These are phyloP conservation scores for Ascochyta rabiei DNA, from an alignment of 2,329 filamentous ascomycete species.

Conservation along the genomic window DNA sequence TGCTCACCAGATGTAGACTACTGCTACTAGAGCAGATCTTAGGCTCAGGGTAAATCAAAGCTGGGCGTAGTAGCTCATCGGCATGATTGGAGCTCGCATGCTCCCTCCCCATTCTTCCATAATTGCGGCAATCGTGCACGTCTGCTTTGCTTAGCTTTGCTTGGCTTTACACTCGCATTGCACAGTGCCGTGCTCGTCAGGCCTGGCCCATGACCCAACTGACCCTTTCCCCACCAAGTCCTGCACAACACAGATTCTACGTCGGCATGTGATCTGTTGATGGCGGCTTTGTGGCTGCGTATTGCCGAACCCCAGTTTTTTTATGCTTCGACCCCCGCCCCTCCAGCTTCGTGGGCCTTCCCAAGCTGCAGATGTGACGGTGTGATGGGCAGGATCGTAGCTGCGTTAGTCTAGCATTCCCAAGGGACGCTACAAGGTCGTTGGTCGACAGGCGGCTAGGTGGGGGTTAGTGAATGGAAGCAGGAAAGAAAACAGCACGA, in stretches of 20 bases:
- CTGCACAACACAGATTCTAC: constrained; percentile 8
- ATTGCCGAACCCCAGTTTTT: neutral
- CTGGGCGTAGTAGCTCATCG: neutral
- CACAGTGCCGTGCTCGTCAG: neutral
- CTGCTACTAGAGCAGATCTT: constrained; percentile 8
- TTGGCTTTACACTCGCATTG: neutral
- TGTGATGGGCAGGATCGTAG: constrained; percentile 11
- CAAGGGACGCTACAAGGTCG: constrained; percentile 2
- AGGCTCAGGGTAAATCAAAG: constrained; percentile 18
- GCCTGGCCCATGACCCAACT: too few relatives aligned
- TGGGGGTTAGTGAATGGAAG: neutral
- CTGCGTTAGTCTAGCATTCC: constrained; percentile 14
- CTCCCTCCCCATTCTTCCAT: constrained; percentile 3
- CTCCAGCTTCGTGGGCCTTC: neutral
- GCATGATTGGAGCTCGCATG: constrained; percentile 7
- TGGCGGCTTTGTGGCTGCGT: neutral
- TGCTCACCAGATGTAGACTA: constrained; percentile 5
- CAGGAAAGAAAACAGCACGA: too few relatives aligned
- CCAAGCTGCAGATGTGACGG: constrained; percentile 6
- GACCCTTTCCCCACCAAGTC: neutral
- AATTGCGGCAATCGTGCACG: constrained; percentile 4
- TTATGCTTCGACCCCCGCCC: neutral
- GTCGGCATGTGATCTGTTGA: constrained; percentile 13
- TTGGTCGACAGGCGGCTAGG: neutral
- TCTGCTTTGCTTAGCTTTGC: neutral